phyloP scores from a whole-genome alignment of 208 protist species.

The Herpetomonas samuelpessoai region DNA sequence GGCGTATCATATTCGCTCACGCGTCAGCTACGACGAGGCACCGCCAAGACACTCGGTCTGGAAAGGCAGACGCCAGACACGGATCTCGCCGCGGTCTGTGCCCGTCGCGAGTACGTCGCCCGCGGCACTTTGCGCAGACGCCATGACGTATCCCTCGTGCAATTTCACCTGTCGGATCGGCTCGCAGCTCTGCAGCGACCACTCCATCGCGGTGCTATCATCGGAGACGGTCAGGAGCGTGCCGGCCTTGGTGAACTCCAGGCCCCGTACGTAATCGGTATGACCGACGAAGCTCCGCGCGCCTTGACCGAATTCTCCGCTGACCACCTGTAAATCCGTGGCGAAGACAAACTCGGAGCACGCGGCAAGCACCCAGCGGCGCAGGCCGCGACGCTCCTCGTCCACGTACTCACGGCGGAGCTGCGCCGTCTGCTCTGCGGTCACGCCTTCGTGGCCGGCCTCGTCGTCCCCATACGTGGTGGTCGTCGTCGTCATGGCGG shows the following conservation, averaged over 20 bases:
- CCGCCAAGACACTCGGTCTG: conserved; percentile 42
- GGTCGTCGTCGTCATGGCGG: conserved; percentile 8
- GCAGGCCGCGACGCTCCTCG: background rate
- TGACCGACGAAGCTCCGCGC: conserved; percentile 58
- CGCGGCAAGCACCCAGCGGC: conserved; percentile 71
- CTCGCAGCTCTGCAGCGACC: conserved; percentile 34
- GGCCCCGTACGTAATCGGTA: conserved; percentile 77
- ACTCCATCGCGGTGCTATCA: conserved; percentile 80
- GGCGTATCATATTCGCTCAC: no score
- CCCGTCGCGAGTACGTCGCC: conserved; percentile 62
- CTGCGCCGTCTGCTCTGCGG: background rate
- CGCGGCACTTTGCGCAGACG: conserved; percentile 41
- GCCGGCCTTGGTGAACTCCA: conserved; percentile 53
- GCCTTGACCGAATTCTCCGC: conserved; percentile 41
- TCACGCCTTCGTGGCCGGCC: background rate
- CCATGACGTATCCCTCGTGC: conserved; percentile 80
- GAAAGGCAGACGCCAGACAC: conserved; percentile 71
- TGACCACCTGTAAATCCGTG: conserved; percentile 39
- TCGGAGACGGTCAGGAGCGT: conserved; percentile 80
- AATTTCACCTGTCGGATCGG: conserved; percentile 68
- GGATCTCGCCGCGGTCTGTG: conserved; percentile 70
- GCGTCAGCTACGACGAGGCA: background rate
- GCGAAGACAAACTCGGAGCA: conserved; percentile 80
- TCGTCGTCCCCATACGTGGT: background rate
- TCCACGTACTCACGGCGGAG: background rate